Percentiles rank a stretch among this genome's conserved stretches.
These are phyloP conservation scores for Coemansia sp. DNA, from an alignment of 371 early-diverging fungal species.

Conservation along the genomic window DNA sequence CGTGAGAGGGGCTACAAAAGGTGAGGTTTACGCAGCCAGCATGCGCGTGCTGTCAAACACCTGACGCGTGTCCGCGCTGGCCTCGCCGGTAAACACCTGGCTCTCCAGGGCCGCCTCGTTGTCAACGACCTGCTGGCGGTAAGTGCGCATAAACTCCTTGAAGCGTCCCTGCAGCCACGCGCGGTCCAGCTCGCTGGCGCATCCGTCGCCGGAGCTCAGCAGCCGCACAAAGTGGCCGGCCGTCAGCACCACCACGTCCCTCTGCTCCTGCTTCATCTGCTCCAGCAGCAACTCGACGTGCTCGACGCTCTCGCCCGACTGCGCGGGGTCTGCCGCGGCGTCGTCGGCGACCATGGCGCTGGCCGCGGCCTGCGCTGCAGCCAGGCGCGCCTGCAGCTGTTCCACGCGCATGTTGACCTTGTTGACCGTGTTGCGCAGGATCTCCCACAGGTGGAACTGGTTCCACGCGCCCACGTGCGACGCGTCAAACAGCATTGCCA, in stretches of 20 bases:
- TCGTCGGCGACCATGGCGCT: slow-evolving; percentile 39
- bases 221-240: slow-evolving; percentile 71
- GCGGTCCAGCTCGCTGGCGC: slow-evolving; percentile 54
- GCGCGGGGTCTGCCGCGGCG: slow-evolving; percentile 12
- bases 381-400: slow-evolving; percentile 62
- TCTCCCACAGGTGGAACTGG: slow-evolving; percentile 72
- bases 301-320: slow-evolving; percentile 54
- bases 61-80: slow-evolving; percentile 33
- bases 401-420: slow-evolving; percentile 80
- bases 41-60: slow-evolving; percentile 27
- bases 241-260: slow-evolving; percentile 73
- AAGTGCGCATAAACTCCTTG: slow-evolving; percentile 76
- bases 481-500: slow-evolving; percentile 71
- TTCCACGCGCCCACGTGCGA: slow-evolving; percentile 54
- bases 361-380: slow-evolving; percentile 47
- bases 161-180: slow-evolving; percentile 82
- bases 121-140: slow-evolving; percentile 64
- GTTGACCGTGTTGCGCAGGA: slow-evolving; percentile 71
- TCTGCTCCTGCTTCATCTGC: slow-evolving; percentile 74
- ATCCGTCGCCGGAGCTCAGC: slow-evolving; percentile 53
- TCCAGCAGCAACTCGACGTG: slow-evolving; percentile 64
- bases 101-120: slow-evolving; percentile 67
- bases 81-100: slow-evolving; percentile 66
- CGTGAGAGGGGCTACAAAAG: no score
- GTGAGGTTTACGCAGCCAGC: slow-evolving; percentile 11